Percentiles rank a stretch among this genome's conserved stretches.
Conservation (phyloP, 768 basidiomycete genomes). For the Cyclocybe aegerita region DNA sequence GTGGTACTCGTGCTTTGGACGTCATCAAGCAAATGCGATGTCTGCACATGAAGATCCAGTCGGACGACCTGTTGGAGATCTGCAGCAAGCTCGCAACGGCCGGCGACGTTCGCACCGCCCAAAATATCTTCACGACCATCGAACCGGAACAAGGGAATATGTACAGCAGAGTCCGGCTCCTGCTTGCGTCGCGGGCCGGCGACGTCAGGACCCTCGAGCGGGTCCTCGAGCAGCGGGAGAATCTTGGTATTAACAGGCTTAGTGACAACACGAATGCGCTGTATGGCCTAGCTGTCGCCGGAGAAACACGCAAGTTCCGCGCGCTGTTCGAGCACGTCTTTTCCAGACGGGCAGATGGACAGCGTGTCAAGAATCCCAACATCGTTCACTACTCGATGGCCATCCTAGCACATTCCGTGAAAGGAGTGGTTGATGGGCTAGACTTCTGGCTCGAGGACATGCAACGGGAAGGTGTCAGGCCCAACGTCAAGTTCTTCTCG, state of each 20-base stretch:
- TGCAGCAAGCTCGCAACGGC: no score
- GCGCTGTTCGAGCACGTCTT: slow-evolving; percentile 58
- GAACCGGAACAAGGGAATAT: no score
- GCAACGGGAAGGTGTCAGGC: slow-evolving; percentile 41
- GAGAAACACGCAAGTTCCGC: slow-evolving; percentile 38
- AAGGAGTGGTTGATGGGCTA: slow-evolving; percentile 46
- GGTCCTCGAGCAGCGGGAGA: slow-evolving; percentile 28
- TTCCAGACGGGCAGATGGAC: slow-evolving; percentile 30
- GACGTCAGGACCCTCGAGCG: no score
- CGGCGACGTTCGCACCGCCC: no score
- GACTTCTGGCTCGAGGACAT: slow-evolving; percentile 50
- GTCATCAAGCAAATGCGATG: no score
- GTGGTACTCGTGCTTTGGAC: no score
- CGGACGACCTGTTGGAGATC: no score
- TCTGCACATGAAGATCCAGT: no score
- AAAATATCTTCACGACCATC: no score
- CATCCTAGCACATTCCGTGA: slow-evolving; percentile 51
- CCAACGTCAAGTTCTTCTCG: slow-evolving; percentile 58
- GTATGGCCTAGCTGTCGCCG: slow-evolving; percentile 52
- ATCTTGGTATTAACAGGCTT: background rate
- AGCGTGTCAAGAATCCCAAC: slow-evolving; percentile 35
- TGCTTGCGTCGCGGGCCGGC: no score
- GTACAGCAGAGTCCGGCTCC: no score
- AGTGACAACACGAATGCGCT: slow-evolving; percentile 30
- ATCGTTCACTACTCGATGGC: slow-evolving; percentile 55